Percentiles rank a stretch among this genome's conserved stretches.
phyloP scores from a whole-genome alignment of 495 filamentous ascomycete genomes.

The Tuber borchii region DNA sequence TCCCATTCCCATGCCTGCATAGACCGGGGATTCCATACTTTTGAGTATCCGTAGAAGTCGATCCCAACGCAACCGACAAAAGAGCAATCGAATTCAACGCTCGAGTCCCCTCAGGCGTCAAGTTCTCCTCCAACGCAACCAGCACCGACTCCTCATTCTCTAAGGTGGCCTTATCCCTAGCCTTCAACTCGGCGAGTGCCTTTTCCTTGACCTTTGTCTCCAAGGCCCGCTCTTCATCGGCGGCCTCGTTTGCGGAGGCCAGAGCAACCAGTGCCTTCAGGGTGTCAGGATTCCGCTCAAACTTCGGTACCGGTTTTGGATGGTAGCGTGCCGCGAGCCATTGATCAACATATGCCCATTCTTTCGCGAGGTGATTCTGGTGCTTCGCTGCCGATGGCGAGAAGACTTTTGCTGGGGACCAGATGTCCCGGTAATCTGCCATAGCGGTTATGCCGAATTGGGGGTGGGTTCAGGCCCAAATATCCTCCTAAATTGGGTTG shows the following conservation, averaged over 20 bases:
- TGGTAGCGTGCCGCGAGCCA: slow-evolving; percentile 69
- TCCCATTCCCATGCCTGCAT: not conserved
- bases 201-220: slow-evolving; percentile 56
- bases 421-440: slow-evolving; percentile 47
- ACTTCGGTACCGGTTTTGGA: slow-evolving; percentile 56
- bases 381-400: slow-evolving; percentile 63
- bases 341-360: slow-evolving; percentile 79
- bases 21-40: slow-evolving; percentile 17
- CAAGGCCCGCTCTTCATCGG: slow-evolving; percentile 65
- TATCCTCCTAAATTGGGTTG: not conserved
- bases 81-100: slow-evolving; percentile 41
- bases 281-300: slow-evolving; percentile 82
- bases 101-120: slow-evolving; percentile 35
- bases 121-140: slow-evolving; percentile 23
- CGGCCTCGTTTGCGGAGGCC: slow-evolving; percentile 68
- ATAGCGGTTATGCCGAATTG: slow-evolving; percentile 38
- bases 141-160: slow-evolving; percentile 29
- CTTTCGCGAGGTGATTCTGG: slow-evolving; percentile 61
- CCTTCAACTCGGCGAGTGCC: slow-evolving; percentile 48
- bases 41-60: slow-evolving; percentile 21
- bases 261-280: slow-evolving; percentile 69
- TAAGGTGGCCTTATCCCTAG: slow-evolving; percentile 35
- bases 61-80: slow-evolving; percentile 39
- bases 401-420: slow-evolving; percentile 59
- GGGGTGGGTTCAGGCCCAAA: not conserved